Base-by-base conservation (phyloP, 2,329 filamentous ascomycete species). In the Corniculantispora saksenae region DNA sequence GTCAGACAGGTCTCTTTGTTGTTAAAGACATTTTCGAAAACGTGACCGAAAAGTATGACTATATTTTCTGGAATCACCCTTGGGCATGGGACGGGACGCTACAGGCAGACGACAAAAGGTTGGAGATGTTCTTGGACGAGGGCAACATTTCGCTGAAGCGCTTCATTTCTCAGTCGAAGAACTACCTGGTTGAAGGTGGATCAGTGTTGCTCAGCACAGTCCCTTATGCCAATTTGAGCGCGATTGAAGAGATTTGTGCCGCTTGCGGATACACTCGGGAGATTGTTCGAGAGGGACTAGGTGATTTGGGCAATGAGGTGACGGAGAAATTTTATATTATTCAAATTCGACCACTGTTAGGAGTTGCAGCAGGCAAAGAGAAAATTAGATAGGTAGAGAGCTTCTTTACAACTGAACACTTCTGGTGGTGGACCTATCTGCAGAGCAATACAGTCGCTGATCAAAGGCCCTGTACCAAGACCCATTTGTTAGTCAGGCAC, bases 11-110 rank as follows among this genome's bases (percentile, higher is more conserved):
- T 53, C 50, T 25, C 27, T 53, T 53, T 25, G 50, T 53, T 53
- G 50, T 53, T 53, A 53, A 23, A 25, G 50, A 53, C 50, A 19
- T 53, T 53, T 53, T 19, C 50, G 50, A 25, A 25, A 53, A 53
- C 27, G 50, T 53, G 50, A 53, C 50, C 19, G 13, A 25, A 32
- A 53, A 53, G 27, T 53, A 53, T 53, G 50, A 53, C 50, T 53
- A 25, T 53, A 53, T 53, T 53, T 53, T 53, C 50, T 53, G 50
- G 50, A 53, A 53, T 53, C 50, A 53, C 50, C 50, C 50, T 23
- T 53, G 50, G 50, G 50, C 50, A 23, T 53, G 50, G 50, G 50
- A 53, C 50, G 50, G 50, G 27, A 7, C 50, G 7, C 12, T 53
- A 7, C 50, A 53, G 50, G 21, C 21, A 6, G 50, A 53, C 8